Evolutionary conservation across 73 alveolate genomes (phyloP), one percentile per base, ranked within the genome.

Genomic region (Paramecium sexaurelia): DNA sequence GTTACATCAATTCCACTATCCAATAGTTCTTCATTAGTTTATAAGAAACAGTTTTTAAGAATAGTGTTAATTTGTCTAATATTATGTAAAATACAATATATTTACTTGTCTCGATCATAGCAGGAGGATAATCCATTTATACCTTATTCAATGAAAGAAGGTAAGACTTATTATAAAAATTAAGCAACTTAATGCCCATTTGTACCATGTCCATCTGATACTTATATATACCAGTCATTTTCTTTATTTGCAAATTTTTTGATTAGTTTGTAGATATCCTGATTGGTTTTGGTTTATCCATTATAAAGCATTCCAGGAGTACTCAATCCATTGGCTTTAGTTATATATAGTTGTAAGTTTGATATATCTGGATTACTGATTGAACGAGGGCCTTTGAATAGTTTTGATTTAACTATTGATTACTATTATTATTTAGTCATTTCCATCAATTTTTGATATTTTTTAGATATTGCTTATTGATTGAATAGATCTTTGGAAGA

Each of bases 201-300:
- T 1, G 87, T 88, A 9, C 94, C 94, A 88, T 88, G 94, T 15
- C 94, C 94, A 69, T 88, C 94, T 4, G 91, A 88, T 6, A 88
- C 94, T 29, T 82, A 41, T 13, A 40, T 55, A 88, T 55, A 88
- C 69, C 87, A 88, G 32, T 88, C 87, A 24, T 75, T 68, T n/a
- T 69, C 87, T 71, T 88, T 36, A 17, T 37, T 88, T 35, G 67
- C 27, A 41, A 88, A 88, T 13, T 71, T 67, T 8, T 68, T 27
- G 20, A 82, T 69, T 37, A 69, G 19, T 29, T 68, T 88, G 19
- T 88, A 88, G 43, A 57, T 69, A 22, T 88, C 94, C 6, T 88
- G 17, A 41, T 88, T 88, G 41, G 94, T 88, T 88, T 88, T 88
- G 11, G 75, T 40, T 24, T 75, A 82, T 8, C 87, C 87, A 32